phyloP scores from a whole-genome alignment of 2,329 filamentous ascomycete genomes.

The Lachnellula cervina region DNA sequence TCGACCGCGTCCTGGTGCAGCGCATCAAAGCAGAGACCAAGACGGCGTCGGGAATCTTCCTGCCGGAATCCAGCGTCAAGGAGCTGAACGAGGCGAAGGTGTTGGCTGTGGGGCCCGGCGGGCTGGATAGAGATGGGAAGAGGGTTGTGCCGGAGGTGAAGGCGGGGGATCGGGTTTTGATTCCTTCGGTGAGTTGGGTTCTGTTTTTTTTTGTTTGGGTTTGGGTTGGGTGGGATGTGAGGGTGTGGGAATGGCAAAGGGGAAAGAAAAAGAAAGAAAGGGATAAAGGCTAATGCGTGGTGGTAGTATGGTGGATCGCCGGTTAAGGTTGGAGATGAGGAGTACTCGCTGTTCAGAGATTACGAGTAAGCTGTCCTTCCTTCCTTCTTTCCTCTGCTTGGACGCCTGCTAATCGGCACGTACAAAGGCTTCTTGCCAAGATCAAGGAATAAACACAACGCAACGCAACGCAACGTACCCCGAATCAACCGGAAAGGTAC shows the following conservation, averaged over 20 bases:
- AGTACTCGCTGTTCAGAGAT: constrained; percentile 94
- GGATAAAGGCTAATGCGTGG: constrained; percentile 22
- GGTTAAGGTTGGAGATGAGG: constrained; percentile 95
- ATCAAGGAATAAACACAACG: constrained; percentile 77
- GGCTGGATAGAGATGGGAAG: constrained; percentile 82
- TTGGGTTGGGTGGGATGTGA: not conserved
- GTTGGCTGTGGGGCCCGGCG: constrained; percentile 87
- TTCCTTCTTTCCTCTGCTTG: too few species aligned
- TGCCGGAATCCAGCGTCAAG: constrained; percentile 94
- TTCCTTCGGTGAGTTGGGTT: constrained; percentile 70
- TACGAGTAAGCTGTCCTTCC: constrained; percentile 88
- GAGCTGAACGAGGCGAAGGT: constrained; percentile 98
- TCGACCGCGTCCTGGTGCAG: constrained; percentile 98
- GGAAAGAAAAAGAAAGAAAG: not conserved
- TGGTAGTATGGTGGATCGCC: constrained; percentile 83
- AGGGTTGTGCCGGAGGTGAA: constrained; percentile 77
- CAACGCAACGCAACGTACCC: not conserved
- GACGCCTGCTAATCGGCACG: not conserved
- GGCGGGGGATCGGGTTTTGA: constrained; percentile 87
- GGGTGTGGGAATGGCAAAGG: not conserved
- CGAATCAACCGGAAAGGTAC: too few species aligned
- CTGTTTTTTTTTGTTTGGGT: constrained; percentile 6
- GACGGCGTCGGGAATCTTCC: constrained; percentile 94
- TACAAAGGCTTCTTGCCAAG: constrained; percentile 52
- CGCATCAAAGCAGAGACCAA: constrained; percentile 95